A percentile compares a stretch with the other conserved stretches of the same genome.
These are phyloP conservation scores for Saccharomycopsis fermentans DNA, from an alignment of 805 yeast genomes.

Conservation along the genomic window DNA sequence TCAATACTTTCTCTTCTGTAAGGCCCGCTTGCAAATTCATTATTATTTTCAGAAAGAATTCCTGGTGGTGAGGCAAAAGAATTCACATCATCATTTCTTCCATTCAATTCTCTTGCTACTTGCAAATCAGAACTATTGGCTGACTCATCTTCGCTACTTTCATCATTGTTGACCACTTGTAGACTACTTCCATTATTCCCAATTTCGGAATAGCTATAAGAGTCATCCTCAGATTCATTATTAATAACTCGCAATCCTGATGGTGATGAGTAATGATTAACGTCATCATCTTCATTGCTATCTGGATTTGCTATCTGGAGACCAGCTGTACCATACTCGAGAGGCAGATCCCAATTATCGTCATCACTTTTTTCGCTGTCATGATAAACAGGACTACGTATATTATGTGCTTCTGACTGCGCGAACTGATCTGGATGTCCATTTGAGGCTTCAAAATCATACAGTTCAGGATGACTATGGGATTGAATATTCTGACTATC, in stretches of 20 bases:
- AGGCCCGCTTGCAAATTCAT: not conserved
- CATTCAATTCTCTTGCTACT: not conserved
- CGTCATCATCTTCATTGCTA: not conserved
- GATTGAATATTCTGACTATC: not conserved
- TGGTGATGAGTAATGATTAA: slow-evolving; percentile 4
- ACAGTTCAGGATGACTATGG: not conserved
- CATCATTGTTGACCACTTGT: not conserved
- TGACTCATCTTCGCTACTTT: not conserved
- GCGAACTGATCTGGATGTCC: not conserved
- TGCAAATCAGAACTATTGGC: not conserved
- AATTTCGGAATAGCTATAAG: not conserved
- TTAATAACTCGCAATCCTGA: not conserved
- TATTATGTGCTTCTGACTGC: not conserved
- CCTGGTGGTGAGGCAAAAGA: not conserved
- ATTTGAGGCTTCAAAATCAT: not conserved
- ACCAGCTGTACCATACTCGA: not conserved
- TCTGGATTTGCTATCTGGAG: not conserved
- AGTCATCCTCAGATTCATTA: slow-evolving; percentile 6
- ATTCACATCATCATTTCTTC: not conserved
- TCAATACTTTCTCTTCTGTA: not conserved
- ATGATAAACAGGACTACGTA: not conserved
- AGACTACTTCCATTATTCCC: not conserved
- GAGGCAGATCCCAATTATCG: not conserved
- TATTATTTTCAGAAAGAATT: not conserved
- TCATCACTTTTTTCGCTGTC: not conserved